phyloP scores from a whole-genome alignment of 73 alveolate genomes.

The Loxodes magnus region DNA sequence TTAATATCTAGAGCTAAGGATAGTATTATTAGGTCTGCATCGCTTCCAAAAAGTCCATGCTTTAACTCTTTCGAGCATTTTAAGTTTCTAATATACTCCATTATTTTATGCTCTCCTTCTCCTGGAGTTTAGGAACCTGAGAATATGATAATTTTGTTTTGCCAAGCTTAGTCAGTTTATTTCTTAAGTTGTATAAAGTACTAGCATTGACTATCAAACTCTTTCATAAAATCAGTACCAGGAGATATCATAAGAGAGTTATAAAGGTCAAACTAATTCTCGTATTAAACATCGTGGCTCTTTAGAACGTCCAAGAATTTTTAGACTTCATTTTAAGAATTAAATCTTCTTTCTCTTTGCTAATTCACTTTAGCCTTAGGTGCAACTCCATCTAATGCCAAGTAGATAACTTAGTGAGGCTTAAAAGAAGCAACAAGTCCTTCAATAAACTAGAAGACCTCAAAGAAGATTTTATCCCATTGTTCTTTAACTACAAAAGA shows the following conservation, averaged over 20 bases:
- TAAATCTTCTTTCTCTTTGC: constrained; percentile 90
- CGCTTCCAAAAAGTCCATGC: constrained; percentile 96
- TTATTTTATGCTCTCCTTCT: constrained; percentile 98
- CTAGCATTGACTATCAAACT: constrained; percentile 64
- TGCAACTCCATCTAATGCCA: constrained; percentile 96
- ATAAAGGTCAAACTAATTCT: constrained; percentile 38
- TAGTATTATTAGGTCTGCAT: constrained; percentile 97
- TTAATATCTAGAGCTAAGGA: constrained; percentile 85
- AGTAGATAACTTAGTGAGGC: constrained; percentile 75
- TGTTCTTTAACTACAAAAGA: constrained; percentile 51
- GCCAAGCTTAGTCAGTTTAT: constrained; percentile 63
- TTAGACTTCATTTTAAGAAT: constrained; percentile 57
- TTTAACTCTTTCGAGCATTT: constrained; percentile 62
- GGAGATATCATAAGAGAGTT: constrained; percentile 90
- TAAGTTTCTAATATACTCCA: constrained; percentile 76
- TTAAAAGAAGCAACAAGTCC: constrained; percentile 64
- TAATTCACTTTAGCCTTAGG: constrained; percentile 99
- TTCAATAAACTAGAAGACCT: constrained; percentile 76
- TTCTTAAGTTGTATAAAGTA: constrained; percentile 75
- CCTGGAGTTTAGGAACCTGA: constrained; percentile 95
- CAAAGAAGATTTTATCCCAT: constrained; percentile 61
- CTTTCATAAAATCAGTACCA: constrained; percentile 95
- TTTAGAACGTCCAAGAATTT: constrained; percentile 39
- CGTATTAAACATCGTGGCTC: constrained; percentile 52
- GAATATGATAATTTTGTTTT: constrained; percentile 63